Base-by-base conservation (phyloP, 768 basidiomycete species). In the Roridomyces roridus region DNA sequence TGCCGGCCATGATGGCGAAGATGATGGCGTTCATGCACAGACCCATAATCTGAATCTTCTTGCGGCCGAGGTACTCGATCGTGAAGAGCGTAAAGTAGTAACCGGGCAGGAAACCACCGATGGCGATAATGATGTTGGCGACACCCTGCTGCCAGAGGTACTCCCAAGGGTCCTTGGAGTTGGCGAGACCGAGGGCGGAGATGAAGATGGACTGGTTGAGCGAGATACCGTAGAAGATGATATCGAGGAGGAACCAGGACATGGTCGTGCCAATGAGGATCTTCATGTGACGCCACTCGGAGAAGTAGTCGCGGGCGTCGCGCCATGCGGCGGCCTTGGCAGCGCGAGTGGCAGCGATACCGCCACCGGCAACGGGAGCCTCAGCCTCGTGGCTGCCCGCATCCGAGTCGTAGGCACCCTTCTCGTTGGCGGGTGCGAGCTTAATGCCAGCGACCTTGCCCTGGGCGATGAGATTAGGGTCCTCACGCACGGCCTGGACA, bases 151-250 rank as follows among this genome's bases (percentile, higher is more conserved):
- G 84, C 80, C 85, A 89, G 9, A 92, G 76, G 18, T 83, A 78
- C 37, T 86, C 70, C 87, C 86, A 88, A 7, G 85, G 73, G 1
- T 82, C 79, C 3, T 85, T 88, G 0, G 69, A 69, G 25, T 57
- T 71, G 11, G 88, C 88, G 64, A 80, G 91, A 0, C 88, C 89
- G 31, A 93, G 91, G 63, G 85, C 77, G 60, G 85, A 74, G 8
- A 93, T 80, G n/a, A 93, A 88, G 62, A 89, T 85, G 64, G 86
- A 88, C 63, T 89, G 88, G 75, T 91, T 91, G 21, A 81, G 62
- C 56, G 80, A 80, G 74, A 92, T 87, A 4, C 91, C 90, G 69
- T 91, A 91, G 71, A 90, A 90, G 0, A 86, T 87, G 28, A 91
- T 80, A 62, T 91, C 90, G 29, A 91, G 78, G 21, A 92, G 66